A percentile compares a stretch with the other conserved stretches of the same genome.
These are phyloP conservation scores for Caloboletus inedulis DNA, from an alignment of 1,284 basidiomycete species.

Conservation along the genomic window DNA sequence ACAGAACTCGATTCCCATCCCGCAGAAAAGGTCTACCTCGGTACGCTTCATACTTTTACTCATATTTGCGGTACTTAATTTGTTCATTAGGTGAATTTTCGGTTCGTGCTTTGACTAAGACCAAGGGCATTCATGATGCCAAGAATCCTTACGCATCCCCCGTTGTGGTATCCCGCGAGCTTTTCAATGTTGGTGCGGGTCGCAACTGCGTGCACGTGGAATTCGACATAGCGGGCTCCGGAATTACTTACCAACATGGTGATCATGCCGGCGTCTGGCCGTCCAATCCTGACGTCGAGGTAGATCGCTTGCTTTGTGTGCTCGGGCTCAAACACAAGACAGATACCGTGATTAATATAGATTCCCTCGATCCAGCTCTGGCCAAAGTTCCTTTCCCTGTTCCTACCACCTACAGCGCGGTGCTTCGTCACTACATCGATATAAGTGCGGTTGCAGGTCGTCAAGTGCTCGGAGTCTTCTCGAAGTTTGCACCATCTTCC, in stretches of 20 bases:
- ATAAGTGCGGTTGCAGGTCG: slow-evolving; percentile 91
- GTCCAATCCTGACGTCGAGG: slow-evolving; percentile 88
- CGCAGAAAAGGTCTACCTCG: slow-evolving; percentile 85
- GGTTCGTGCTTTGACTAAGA: slow-evolving; percentile 84
- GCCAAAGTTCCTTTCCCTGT: slow-evolving; percentile 99
- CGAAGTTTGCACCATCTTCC: slow-evolving; percentile 85
- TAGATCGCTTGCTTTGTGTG: slow-evolving; percentile 82
- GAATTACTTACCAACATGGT: slow-evolving; percentile 97
- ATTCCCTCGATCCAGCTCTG: slow-evolving; percentile 94
- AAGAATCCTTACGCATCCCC: slow-evolving; percentile 96
- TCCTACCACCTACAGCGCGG: slow-evolving; percentile 91
- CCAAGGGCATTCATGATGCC: slow-evolving; percentile 91
- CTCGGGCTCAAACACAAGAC: slow-evolving; percentile 82
- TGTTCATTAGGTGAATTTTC: slow-evolving; percentile 71
- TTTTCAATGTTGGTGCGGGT: slow-evolving; percentile 74
- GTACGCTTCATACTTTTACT: slow-evolving; percentile 41
- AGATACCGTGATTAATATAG: slow-evolving; percentile 84
- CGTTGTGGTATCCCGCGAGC: slow-evolving; percentile 74
- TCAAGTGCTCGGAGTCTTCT: slow-evolving; percentile 84
- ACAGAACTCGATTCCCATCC: slow-evolving; percentile 75
- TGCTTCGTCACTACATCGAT: slow-evolving; percentile 96
- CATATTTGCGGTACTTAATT: slow-evolving; percentile 2
- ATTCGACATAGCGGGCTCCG: slow-evolving; percentile 91
- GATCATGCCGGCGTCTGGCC: slow-evolving; percentile 99
- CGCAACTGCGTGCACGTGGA: slow-evolving; percentile 97